phyloP scores from a whole-genome alignment of 192 early-diverging fungal genomes.

The Entophlyctis luteolus region DNA sequence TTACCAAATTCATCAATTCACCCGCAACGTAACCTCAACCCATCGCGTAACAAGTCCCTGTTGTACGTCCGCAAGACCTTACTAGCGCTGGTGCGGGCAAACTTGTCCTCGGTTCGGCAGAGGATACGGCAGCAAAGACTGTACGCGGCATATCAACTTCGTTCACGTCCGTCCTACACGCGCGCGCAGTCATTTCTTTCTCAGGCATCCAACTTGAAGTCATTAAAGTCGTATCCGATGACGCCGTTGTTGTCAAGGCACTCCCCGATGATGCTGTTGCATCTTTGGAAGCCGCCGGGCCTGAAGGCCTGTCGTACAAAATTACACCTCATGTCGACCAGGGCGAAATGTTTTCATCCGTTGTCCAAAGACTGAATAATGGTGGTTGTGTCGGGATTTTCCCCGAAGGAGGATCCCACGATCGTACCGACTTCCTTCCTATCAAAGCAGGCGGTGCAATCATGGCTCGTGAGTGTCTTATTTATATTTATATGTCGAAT shows the following conservation, averaged over 20 bases:
- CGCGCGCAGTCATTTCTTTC: conserved; percentile 66
- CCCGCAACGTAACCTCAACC: too few species aligned
- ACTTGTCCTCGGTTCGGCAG: background rate
- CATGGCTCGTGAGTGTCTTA: conserved; percentile 46
- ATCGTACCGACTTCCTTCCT: conserved; percentile 90
- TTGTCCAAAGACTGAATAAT: conserved; percentile 70
- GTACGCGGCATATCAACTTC: background rate
- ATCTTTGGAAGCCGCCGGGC: conserved; percentile 44
- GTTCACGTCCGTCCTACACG: conserved; percentile 65
- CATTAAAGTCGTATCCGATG: conserved; percentile 75
- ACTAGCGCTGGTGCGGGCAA: conserved; percentile 67
- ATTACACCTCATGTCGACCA: conserved; percentile 82
- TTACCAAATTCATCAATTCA: too few species aligned
- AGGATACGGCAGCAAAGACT: background rate
- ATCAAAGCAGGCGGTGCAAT: conserved; percentile 74
- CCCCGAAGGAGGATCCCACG: conserved; percentile 97
- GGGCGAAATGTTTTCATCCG: conserved; percentile 76
- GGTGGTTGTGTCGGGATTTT: conserved; percentile 91
- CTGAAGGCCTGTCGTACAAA: conserved; percentile 31
- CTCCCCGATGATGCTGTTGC: conserved; percentile 67
- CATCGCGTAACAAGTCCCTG: conserved; percentile 69
- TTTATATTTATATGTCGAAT: too few species aligned
- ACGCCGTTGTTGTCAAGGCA: conserved; percentile 68
- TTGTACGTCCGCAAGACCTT: conserved; percentile 88
- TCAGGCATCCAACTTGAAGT: conserved; percentile 62